Evolutionary conservation across 257 asterid species (phyloP), one percentile per base, ranked within the genome.

Genomic region (Lycium barbarum): DNA sequence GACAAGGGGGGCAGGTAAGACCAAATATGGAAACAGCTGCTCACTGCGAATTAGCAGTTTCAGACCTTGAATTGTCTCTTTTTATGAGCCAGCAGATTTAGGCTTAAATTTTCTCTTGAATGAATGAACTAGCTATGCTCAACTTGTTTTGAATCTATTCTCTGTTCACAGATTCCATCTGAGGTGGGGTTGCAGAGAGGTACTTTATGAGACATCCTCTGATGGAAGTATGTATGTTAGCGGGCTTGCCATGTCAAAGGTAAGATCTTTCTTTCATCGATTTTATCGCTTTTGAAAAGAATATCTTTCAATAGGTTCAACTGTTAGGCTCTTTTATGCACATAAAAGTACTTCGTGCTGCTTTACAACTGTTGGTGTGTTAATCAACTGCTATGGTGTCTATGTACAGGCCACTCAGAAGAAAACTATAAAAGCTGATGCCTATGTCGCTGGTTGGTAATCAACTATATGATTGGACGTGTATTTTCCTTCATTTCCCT

Each of bases 101-200:
- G 43, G 54, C 13, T 55, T 83, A 71, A 35, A 18, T 82, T 72
- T 66, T 57, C 20, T 76, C 73, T 83, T 86, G 33, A 26, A 26
- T 40, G 55, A 70, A 6, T 57, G 74, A 76, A 76, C 62, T 62
- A 67, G 47, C 45, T 45, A 26, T 81, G 76, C 81, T 68, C 83
- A 26, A 65, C 70, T 76, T 62, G 33, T 14, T 84, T 43, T 49
- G 14, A 11, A 65, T 65, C 71, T 57, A 63, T 76, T 84, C 83
- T 87, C 85, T 88, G 88, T 65, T 84, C 40, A 80, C 90, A 96
- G 99, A 90, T 95, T 95, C 90, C 99, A 97, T 89, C 92, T 97
- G 81, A 91, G 98, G 92, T 97, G 99, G 99, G 99, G 99, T 82
- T 97, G 99, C 93, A 92, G 99, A 92, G 98, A 95, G 88, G 59